These are phyloP conservation scores for Funneliformis caledonium DNA, from an alignment of 371 early-diverging fungal genomes.

Conservation along the genomic window DNA sequence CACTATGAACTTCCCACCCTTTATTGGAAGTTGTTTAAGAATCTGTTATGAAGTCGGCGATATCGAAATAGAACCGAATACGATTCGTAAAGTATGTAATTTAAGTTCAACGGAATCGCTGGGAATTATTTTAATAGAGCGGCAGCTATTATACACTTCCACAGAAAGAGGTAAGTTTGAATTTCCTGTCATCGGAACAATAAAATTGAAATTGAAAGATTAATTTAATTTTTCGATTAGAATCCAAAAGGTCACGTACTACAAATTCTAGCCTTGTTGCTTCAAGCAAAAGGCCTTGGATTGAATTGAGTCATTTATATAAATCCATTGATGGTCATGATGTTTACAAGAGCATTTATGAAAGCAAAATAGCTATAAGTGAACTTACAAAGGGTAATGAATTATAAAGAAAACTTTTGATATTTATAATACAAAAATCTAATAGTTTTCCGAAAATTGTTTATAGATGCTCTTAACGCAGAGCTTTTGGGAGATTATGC, in stretches of 20 bases:
- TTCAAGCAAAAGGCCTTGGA: constrained; percentile 1
- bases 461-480: constrained; percentile 17
- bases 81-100: neutral
- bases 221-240: neutral
- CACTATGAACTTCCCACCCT: constrained; percentile 9
- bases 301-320: constrained; percentile 19
- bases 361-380: constrained; percentile 10
- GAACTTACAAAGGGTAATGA: constrained; percentile 3
- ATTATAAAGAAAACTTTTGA: neutral
- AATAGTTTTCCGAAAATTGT: neutral
- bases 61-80: neutral
- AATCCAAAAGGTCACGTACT: neutral
- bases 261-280: neutral
- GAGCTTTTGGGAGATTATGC: constrained; percentile 19
- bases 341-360: constrained; percentile 25
- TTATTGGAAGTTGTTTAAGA: constrained; percentile 23
- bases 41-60: constrained; percentile 3
- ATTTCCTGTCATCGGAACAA: neutral
- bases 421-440: neutral
- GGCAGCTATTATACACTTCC: neutral
- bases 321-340: constrained; percentile 23
- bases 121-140: constrained; percentile 20
- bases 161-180: neutral
- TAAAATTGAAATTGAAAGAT: too few relatives aligned
- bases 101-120: constrained; percentile 18